Evolutionary conservation across 345 rosid genomes (phyloP).

Genomic region (Populus alba): DNA sequence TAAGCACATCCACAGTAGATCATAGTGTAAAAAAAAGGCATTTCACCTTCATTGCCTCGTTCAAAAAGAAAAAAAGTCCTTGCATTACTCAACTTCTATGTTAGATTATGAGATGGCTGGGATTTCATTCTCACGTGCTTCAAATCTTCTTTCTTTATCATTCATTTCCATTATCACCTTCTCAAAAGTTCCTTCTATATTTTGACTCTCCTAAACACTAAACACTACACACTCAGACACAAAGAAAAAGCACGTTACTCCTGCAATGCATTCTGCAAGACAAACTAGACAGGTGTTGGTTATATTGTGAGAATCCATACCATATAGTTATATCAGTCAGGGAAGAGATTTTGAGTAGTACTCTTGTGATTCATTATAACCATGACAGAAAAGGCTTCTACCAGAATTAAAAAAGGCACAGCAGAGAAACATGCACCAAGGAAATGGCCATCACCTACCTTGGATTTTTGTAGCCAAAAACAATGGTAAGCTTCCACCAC

Average conservation of each 20-base stretch:
- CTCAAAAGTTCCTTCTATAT: not conserved
- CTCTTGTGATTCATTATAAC: no score
- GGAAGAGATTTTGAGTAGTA: not conserved
- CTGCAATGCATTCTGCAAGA: not conserved
- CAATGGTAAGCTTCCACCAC: constrained; percentile 88
- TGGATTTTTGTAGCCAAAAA: constrained; percentile 76
- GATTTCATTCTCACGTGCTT: not conserved
- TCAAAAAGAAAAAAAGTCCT: no score
- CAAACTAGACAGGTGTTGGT: not conserved
- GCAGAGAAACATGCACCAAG: not conserved
- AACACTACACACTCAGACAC: not conserved
- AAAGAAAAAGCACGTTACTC: not conserved
- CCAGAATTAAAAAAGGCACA: not conserved
- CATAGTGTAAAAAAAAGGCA: no score
- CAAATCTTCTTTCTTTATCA: not conserved
- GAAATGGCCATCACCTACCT: constrained; percentile 36
- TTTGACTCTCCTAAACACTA: not conserved
- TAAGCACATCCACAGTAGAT: no score
- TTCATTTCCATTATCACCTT: not conserved
- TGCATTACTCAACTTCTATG: no score
- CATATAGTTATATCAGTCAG: not conserved
- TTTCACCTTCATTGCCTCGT: no score
- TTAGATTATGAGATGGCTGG: not conserved
- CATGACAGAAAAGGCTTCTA: not conserved
- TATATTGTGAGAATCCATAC: not conserved